A percentile compares a stretch with the other conserved stretches of the same genome.
phyloP scores from a whole-genome alignment of 352 stramenopile species.

The Globisporangium apiculatum region DNA sequence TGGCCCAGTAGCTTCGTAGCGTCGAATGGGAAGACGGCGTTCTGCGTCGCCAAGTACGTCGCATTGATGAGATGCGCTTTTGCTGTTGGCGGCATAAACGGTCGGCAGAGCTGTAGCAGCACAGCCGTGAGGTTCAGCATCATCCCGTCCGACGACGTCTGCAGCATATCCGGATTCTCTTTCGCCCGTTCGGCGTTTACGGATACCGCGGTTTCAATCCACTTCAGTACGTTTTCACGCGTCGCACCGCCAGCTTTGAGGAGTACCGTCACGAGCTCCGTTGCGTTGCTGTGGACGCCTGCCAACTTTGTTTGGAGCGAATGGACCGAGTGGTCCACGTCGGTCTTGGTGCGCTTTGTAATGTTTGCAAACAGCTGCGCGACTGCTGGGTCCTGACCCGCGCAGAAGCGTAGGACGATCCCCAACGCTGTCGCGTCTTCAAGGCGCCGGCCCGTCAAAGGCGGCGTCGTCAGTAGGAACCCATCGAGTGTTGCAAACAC shows the following conservation, averaged over 20 bases:
- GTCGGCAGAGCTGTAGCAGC: constrained; percentile 69
- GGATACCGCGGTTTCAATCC: constrained; percentile 69
- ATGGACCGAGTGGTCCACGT: constrained; percentile 67
- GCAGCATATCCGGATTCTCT: constrained; percentile 66
- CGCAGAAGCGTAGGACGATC: constrained; percentile 69
- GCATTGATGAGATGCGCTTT: constrained; percentile 71
- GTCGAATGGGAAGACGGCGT: constrained; percentile 55
- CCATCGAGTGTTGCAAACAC: constrained; percentile 65
- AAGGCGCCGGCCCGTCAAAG: constrained; percentile 58
- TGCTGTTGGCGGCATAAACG: constrained; percentile 71
- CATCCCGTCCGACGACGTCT: constrained; percentile 63
- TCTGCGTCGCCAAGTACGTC: constrained; percentile 40
- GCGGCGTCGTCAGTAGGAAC: constrained; percentile 51
- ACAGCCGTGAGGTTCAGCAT: constrained; percentile 78
- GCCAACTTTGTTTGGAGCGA: constrained; percentile 61
- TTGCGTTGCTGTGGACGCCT: constrained; percentile 48
- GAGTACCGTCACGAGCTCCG: constrained; percentile 62
- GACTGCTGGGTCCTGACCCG: constrained; percentile 57
- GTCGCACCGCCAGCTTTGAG: constrained; percentile 50
- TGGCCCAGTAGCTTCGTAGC: constrained; percentile 44
- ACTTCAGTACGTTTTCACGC: constrained; percentile 57
- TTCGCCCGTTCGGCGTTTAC: constrained; percentile 73
- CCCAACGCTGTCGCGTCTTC: constrained; percentile 78
- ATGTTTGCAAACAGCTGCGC: constrained; percentile 83
- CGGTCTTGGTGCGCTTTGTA: constrained; percentile 72